These are phyloP conservation scores for Amanita rubescens DNA, from an alignment of 768 basidiomycete species.

Conservation along the genomic window DNA sequence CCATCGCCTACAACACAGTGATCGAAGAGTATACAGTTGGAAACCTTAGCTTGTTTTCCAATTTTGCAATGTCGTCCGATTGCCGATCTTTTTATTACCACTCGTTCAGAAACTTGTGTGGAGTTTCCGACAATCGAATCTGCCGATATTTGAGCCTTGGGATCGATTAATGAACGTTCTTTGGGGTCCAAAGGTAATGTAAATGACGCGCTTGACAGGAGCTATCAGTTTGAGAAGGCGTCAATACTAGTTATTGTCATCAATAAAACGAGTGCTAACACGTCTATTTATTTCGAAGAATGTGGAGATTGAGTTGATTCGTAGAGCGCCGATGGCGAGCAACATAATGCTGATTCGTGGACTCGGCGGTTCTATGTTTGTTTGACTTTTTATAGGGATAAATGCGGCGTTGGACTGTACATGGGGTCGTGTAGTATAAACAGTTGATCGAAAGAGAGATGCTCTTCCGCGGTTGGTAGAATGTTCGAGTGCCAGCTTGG, in stretches of 20 bases:
- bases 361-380: background rate
- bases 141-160: constrained; percentile 73
- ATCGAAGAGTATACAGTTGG: constrained; percentile 78
- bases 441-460: background rate
- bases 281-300: constrained; percentile 79
- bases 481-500: background rate
- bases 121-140: constrained; percentile 81
- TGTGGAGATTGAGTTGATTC: constrained; percentile 69
- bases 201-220: constrained; percentile 45
- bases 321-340: constrained; percentile 31
- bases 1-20: constrained; percentile 87
- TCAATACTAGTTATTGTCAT: background rate
- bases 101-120: constrained; percentile 73
- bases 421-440: background rate
- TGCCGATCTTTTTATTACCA: constrained; percentile 72
- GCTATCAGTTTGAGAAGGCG: constrained; percentile 26
- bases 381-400: background rate
- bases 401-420: background rate
- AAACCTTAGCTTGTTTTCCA: constrained; percentile 78
- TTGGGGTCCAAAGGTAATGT: constrained; percentile 52
- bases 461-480: background rate
- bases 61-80: constrained; percentile 81
- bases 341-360: constrained; percentile 1
- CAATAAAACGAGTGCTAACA: constrained; percentile 32
- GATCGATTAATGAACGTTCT: constrained; percentile 63